Base-by-base conservation (phyloP, 352 stramenopile species). In the Phytophthora chlamydospora region DNA sequence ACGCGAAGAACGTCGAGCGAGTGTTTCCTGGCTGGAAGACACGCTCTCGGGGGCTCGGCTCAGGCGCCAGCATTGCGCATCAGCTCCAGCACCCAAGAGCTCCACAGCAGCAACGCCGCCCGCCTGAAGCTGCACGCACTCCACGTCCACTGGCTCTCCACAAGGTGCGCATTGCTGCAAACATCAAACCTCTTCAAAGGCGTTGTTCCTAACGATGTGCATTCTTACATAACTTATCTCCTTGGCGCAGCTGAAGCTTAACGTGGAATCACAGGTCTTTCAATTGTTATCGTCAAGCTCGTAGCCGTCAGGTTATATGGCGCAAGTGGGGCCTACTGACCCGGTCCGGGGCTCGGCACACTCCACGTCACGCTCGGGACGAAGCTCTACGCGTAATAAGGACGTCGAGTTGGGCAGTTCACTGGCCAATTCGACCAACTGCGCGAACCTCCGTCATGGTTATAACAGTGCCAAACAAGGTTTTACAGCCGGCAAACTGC, bases 401-500 rank as follows among this genome's bases (percentile, higher is more conserved):
- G 58, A 48, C 17, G 36, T 53, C n/a, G 46, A 65, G 39, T 54
- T 35, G 1, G 59, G 41, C 17, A 50, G 21, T 33, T 47, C 21
- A 3, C 34, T 72, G 45, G 64, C 40, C 31, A 70, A 66, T 21
- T 68, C 64, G 29, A 57, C 55, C 3, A 63, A 57, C 24, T 73
- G 64, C 48, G 51, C 58, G 0, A 73, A 68, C 16, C 27, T 73
- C n/a, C 38, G 59, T 57, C 58, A 68, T 72, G 58, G 64, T 33
- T 54, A 65, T 51, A 60, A 56, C 17, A 60, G 50, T 8, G 52
- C 50, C 0, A 44, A 45, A 29, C 33, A 60, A 27, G 58, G 63
- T 27, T 65, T 68, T 17, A 56, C 45, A 42, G 35, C 64, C 3
- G 66, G 61, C 40, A 68, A 68, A 16, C 32, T 95, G 44, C 85